phyloP scores from a whole-genome alignment of 371 early-diverging fungal genomes.

The Actinomucor elegans region DNA sequence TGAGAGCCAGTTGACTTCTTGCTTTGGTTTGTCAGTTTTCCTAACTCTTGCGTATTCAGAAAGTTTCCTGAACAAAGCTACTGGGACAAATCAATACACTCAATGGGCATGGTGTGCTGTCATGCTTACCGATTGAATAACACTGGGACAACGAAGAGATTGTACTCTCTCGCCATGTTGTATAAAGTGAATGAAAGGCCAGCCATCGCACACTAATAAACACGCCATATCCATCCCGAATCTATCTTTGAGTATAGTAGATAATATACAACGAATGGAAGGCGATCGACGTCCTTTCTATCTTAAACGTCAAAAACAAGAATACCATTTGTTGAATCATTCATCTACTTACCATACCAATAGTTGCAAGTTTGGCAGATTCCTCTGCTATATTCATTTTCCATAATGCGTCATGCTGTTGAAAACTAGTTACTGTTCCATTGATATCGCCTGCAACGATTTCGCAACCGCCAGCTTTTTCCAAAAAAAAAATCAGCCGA shows the following conservation, averaged over 20 bases:
- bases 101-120: not conserved
- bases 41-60: conserved; percentile 12
- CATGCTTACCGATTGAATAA: conserved; percentile 42
- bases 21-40: conserved; percentile 3
- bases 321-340: not conserved
- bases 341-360: conserved; percentile 19
- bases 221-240: conserved; percentile 34
- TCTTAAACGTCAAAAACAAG: not conserved
- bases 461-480: conserved; percentile 46
- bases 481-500: not conserved
- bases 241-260: conserved; percentile 34
- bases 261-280: conserved; percentile 37
- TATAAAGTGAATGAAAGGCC: conserved; percentile 44
- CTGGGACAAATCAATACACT: not conserved
- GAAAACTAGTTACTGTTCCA: conserved; percentile 46
- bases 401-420: conserved; percentile 46
- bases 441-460: conserved; percentile 47
- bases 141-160: conserved; percentile 30
- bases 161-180: conserved; percentile 30
- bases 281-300: conserved; percentile 35
- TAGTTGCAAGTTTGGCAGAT: conserved; percentile 30
- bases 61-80: conserved; percentile 51
- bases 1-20: conserved; percentile 2
- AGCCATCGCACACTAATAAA: conserved; percentile 44
- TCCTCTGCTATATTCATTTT: conserved; percentile 41